Base-by-base conservation (phyloP, 2,329 filamentous ascomycete species). In the Colletotrichum incanum region DNA sequence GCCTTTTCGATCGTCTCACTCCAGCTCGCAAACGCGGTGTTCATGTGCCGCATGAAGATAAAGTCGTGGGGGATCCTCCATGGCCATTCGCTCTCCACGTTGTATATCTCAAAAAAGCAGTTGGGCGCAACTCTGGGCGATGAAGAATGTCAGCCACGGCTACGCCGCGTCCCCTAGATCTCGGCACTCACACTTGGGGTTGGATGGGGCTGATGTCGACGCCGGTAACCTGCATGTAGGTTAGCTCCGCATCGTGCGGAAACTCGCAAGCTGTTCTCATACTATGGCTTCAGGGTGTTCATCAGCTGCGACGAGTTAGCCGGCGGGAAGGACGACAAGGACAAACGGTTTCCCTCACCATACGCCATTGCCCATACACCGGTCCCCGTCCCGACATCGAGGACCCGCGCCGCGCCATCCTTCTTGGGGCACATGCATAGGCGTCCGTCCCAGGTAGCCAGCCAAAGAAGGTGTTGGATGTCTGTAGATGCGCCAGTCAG, bases 21-120 rank as follows among this genome's bases (percentile, higher is more conserved):
- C 76, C 76, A 79, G 58, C 77, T 74, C 11, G 67, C 28, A 62
- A 83, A 77, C 31, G 75, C 75, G 5, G 76, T 78, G 9, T 76
- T 77, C 74, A 84, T 77, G 69, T 78, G 77, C 31, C 81, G 78
- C 16, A 72, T 73, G 67, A 81, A 79, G 55, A 84, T 79, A 65
- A 79, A 82, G 67, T 84, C 82, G 50, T 82, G 82, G 5, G 76
- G 75, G 1, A 72, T 56, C 20, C 72, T 66, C 45, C 74, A 83
- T 5, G 77, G 77, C 82, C 82, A 84, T 34, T 76, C 72, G 59
- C 78, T 74, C 41, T 81, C 80, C 4, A 77, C 71, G 69, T 83
- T 81, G 65, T 84, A 81, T 66, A 84, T 76, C 55, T 84, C 81
- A 73, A 87, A 87, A 16, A 76, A 76, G 56, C 85, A 79, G 68